phyloP scores from a whole-genome alignment of 139 green algal genomes.

The Chlorella ohadii region DNA sequence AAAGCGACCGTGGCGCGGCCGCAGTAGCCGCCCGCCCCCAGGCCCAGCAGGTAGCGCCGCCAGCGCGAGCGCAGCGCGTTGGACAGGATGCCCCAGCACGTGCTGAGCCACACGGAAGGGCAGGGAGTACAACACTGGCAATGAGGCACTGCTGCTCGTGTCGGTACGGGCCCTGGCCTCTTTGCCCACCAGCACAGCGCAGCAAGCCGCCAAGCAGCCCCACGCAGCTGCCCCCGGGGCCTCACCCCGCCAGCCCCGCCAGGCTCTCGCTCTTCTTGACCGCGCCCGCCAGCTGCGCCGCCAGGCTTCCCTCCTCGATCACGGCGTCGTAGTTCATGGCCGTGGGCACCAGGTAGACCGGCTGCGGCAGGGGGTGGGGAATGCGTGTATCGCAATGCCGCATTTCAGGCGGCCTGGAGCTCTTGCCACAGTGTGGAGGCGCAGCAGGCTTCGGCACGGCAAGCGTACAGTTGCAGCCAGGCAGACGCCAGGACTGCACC shows the following conservation, averaged over 20 bases:
- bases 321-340: conserved; percentile 49
- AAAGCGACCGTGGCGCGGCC: conserved; percentile 42
- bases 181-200: too few species aligned
- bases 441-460: too few species aligned
- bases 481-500: too few species aligned
- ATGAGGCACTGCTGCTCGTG: too few species aligned
- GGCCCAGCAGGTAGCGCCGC: background rate
- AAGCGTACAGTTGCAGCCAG: too few species aligned
- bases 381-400: too few species aligned
- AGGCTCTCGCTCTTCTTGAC: conserved; percentile 24
- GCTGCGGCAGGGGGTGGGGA: background rate
- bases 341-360: conserved; percentile 39
- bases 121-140: too few species aligned
- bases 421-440: too few species aligned
- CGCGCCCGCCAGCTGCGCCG: conserved; percentile 42
- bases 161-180: too few species aligned
- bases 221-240: too few species aligned
- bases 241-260: conserved; percentile 6
- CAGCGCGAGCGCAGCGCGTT: conserved; percentile 10
- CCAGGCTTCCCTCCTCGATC: conserved; percentile 51
- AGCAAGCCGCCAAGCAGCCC: too few species aligned
- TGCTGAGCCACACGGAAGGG: background rate
- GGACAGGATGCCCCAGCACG: conserved; percentile 8
- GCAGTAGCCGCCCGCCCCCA: conserved; percentile 35
- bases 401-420: too few species aligned